Evolutionary conservation across 2,329 filamentous ascomycete genomes (phyloP), one percentile per base, ranked within the genome.

Genomic region (Penicillium corylophilum): DNA sequence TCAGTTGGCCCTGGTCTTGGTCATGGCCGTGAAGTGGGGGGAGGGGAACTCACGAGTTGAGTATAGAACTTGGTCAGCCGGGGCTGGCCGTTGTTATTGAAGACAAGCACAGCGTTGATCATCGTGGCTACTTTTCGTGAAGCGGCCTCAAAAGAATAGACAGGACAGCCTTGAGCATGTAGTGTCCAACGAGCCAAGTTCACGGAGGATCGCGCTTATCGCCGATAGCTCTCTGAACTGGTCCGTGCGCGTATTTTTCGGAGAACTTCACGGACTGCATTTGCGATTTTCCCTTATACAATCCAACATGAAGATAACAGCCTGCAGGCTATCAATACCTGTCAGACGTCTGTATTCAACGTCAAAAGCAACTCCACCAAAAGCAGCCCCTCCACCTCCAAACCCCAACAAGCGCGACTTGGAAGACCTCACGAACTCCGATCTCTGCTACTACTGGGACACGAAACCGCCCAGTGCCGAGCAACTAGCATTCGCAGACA

Each of bases 91-190:
- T 93, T 90, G 78, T 96, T 96, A 70, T 99, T 99, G 80, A 99
- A 99, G 71, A 99, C 93, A 61, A 99, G 81, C 56, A 99, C 93
- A 28, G 95, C 94, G 80, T 96, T 99, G 74, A 99, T 97, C 94
- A 99, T 99, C 62, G 59, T 69, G 57, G 24, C 16, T 8, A 5
- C 15, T 16, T 15, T n/a, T 13, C 16, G 16, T 6, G 26, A 28
- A 2, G 12, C 9, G 20, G 18, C 10, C 16, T 12, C 12, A 3
- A 20, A 18, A 20, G 35, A 22, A 13, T 20, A 38, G 35, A 22
- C 9, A 13, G 18, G 20, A 13, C 12, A 20, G 35, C n/a, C n/a
- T n/a, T n/a, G n/a, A 38, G 15, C 13, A 12, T 12, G 35, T 13
- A 20, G 9, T 12, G 16, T 20, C 18, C 35, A 20, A 38, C 33